These are phyloP conservation scores for Ascochyta clinopodiicola DNA, from an alignment of 2,329 filamentous ascomycete genomes.

Conservation along the genomic window DNA sequence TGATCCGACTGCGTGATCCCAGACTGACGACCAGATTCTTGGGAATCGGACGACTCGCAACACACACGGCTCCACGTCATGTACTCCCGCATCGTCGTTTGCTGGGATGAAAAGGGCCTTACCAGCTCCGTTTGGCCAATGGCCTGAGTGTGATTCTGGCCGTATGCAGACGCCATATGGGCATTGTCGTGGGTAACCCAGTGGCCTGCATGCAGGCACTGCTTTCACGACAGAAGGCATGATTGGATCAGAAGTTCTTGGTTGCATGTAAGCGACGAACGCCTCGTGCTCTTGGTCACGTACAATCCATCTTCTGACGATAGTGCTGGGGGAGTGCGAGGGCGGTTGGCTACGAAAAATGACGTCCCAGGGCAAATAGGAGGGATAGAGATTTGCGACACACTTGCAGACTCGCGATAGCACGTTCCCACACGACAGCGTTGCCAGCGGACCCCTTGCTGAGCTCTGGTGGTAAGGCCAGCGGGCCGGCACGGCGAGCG, in stretches of 20 bases:
- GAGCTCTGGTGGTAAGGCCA: slow-evolving; percentile 12
- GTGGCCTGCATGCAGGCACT: slow-evolving; percentile 13
- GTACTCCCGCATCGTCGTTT: slow-evolving; percentile 5
- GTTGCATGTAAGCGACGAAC: slow-evolving; percentile 3
- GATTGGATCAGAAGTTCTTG: not conserved
- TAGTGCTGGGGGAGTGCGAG: not conserved
- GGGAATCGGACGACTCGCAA: slow-evolving; percentile 15
- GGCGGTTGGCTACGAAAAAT: not conserved
- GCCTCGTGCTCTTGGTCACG: not conserved
- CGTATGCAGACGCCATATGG: slow-evolving; percentile 4
- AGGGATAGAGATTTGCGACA: not conserved
- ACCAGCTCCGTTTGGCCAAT: not conserved
- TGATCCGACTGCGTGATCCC: slow-evolving; percentile 15
- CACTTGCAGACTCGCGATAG: not conserved
- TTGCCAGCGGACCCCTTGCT: slow-evolving; percentile 12
- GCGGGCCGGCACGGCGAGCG: slow-evolving; percentile 17
- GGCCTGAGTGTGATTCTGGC: not conserved
- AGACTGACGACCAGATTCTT: slow-evolving; percentile 14
- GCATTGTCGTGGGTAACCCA: slow-evolving; percentile 4
- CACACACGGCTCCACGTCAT: slow-evolving; percentile 13
- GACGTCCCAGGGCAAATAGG: not conserved
- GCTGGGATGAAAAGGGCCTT: slow-evolving; percentile 2
- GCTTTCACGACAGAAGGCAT: slow-evolving; percentile 5
- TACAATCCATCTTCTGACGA: not conserved
- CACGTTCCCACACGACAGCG: not conserved